Conservation (phyloP, 108 stramenopile species). For the Stephanodiscus triporus region DNA sequence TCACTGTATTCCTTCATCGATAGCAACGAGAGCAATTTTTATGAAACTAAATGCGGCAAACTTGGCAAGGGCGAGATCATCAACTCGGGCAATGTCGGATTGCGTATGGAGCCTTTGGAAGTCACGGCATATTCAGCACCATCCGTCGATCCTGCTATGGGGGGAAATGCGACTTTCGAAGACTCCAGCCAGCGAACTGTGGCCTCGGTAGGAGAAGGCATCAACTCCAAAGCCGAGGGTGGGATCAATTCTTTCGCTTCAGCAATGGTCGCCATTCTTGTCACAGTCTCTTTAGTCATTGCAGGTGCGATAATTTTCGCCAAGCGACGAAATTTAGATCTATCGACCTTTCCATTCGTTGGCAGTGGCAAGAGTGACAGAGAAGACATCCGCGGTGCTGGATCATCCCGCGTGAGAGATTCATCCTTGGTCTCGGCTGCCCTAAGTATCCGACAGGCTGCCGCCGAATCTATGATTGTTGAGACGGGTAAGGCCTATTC, state of each 20-base stretch:
- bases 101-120: conserved; percentile 14
- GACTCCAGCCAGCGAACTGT: not conserved
- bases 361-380: conserved; percentile 3
- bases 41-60: conserved; percentile 38
- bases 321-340: not conserved
- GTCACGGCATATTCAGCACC: conserved; percentile 13
- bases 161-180: not conserved
- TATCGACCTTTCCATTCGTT: not conserved
- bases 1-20: conserved; percentile 36
- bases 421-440: conserved; percentile 1
- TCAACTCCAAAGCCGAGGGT: conserved; percentile 1
- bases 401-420: conserved; percentile 10
- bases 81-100: conserved; percentile 29
- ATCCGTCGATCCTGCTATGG: not conserved
- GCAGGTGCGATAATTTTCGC: conserved; percentile 3
- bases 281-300: not conserved
- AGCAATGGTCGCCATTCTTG: conserved; percentile 10
- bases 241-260: not conserved
- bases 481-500: conserved; percentile 12
- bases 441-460: not conserved
- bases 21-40: conserved; percentile 10
- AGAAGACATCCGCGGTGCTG: conserved; percentile 5
- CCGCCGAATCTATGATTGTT: conserved; percentile 9
- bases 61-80: conserved; percentile 29
- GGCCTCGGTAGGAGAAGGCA: not conserved